Percentiles rank a stretch among this genome's conserved stretches.
phyloP scores from a whole-genome alignment of 148 eudicot species.

The Diospyros kaki region DNA sequence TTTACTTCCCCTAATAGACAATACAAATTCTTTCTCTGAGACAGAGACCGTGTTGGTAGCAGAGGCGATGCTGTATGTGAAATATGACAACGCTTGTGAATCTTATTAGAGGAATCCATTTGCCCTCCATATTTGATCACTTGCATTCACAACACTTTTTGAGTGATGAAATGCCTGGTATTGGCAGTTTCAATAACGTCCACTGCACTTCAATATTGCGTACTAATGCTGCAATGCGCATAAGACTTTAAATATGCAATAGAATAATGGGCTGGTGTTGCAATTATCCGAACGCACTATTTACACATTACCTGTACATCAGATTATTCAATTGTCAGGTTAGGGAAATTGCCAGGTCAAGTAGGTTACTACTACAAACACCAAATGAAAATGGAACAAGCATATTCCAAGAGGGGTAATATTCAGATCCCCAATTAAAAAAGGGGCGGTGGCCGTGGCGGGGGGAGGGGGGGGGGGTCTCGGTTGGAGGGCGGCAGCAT shows the following conservation, averaged over 20 bases:
- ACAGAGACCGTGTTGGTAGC: no score
- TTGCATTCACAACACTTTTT: neutral
- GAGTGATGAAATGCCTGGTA: no score
- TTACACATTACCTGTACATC: constrained; percentile 25
- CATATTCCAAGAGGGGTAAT: no score
- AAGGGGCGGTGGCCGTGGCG: neutral
- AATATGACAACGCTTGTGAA: neutral
- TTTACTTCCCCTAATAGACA: neutral
- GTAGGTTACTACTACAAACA: neutral
- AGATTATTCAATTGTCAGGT: constrained; percentile 12
- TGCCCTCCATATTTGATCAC: neutral
- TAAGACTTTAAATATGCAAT: no score
- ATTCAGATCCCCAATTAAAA: constrained; percentile 13
- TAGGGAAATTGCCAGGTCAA: constrained; percentile 10
- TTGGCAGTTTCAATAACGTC: no score
- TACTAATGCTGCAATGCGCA: no score
- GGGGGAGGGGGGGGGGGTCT: neutral
- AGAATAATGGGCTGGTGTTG: neutral
- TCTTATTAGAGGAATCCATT: neutral
- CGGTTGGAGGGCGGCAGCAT: neutral
- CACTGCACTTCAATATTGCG: no score
- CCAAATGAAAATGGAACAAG: no score
- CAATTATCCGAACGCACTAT: constrained; percentile 14
- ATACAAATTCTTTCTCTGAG: neutral
- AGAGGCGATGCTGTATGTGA: neutral